Evolutionary conservation across 139 green algal genomes (phyloP).

Genomic region (Picochlorum sp.): DNA sequence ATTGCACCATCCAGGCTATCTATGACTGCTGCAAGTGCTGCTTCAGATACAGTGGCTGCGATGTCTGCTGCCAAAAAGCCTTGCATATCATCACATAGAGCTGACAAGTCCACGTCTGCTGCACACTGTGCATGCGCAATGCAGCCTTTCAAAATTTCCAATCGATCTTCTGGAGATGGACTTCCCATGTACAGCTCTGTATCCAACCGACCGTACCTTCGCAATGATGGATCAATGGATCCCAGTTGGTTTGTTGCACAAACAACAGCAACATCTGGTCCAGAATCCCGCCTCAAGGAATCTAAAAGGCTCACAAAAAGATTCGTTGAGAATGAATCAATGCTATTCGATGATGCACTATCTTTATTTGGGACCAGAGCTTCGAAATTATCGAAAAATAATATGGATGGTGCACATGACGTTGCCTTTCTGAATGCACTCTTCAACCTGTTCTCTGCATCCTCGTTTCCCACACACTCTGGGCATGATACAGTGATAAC

Average conservation of each 20-base stretch:
- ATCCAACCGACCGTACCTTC: conserved; percentile 81
- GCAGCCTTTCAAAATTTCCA: conserved; percentile 62
- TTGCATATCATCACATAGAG: conserved; percentile 18
- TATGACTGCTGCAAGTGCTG: conserved; percentile 18
- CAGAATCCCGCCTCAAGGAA: conserved; percentile 11
- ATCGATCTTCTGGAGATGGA: conserved; percentile 58
- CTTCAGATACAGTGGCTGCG: conserved; percentile 18
- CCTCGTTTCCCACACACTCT: conserved; percentile 56
- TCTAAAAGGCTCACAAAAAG: conserved; percentile 20
- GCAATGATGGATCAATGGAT: conserved; percentile 78
- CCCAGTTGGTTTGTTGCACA: conserved; percentile 89
- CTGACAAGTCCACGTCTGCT: conserved; percentile 47
- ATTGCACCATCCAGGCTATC: conserved; percentile 6
- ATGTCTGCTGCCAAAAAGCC: conserved; percentile 28
- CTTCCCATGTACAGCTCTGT: conserved; percentile 83
- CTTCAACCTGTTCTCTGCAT: conserved; percentile 5
- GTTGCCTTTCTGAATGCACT: conserved; percentile 46
- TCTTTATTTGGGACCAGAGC: conserved; percentile 27
- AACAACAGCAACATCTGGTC: conserved; percentile 27
- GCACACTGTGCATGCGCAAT: conserved; percentile 50
- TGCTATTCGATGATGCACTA: neutral
- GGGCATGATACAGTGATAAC: conserved; percentile 33
- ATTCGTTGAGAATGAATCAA: conserved; percentile 8
- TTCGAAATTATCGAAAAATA: conserved; percentile 71
- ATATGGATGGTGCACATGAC: conserved; percentile 61